Evolutionary conservation across 2,329 filamentous ascomycete species (phyloP), one percentile per base, ranked within the genome.

Genomic region (Tolypocladium amazonense): DNA sequence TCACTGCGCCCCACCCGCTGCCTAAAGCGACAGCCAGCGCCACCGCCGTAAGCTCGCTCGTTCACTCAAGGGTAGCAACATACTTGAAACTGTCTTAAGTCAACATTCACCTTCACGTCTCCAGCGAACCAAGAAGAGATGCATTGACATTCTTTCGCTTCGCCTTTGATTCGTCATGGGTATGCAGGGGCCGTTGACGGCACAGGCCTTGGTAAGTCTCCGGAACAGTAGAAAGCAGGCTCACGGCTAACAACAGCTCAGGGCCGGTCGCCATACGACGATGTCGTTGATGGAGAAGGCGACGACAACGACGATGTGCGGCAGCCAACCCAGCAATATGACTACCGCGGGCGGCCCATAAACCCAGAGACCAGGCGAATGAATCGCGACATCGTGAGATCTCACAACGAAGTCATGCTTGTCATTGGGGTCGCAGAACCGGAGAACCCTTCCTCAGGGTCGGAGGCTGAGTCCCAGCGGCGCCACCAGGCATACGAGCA

Each of bases 331-430:
- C 82, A 84, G 67, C 70, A 78, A 55, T 85, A 81, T 64, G 82
- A 86, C 63, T 75, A 77, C 47, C 77, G 80, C 39, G 83, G 83
- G 18, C 80, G 82, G 12, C 80, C 83, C 4, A 66, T 82, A 56
- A 85, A 85, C 63, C 76, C 76, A 0, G 76, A 79, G 57, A 84
- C 81, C 1, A 81, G 79, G 65, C 73, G 74, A 15, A 77, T 83
- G 62, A 84, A 84, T 63, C 77, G 79, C 56, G 79, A 83, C 60
- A 78, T 85, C 38, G 81, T 86, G 33, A 76, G 83, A 57, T 79
- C 83, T 12, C 83, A 86, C 65, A 86, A 86, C 63, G 82, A 86
- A 63, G 83, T 86, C 4, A 86, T 86, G 83, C 76, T 79, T 23
- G 81, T 84, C 12, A 85, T 86, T 45, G 83, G 83, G 6, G 83